Base-by-base conservation (phyloP, 768 basidiomycete genomes). In the Rhodotorula sphaerocarpa region DNA sequence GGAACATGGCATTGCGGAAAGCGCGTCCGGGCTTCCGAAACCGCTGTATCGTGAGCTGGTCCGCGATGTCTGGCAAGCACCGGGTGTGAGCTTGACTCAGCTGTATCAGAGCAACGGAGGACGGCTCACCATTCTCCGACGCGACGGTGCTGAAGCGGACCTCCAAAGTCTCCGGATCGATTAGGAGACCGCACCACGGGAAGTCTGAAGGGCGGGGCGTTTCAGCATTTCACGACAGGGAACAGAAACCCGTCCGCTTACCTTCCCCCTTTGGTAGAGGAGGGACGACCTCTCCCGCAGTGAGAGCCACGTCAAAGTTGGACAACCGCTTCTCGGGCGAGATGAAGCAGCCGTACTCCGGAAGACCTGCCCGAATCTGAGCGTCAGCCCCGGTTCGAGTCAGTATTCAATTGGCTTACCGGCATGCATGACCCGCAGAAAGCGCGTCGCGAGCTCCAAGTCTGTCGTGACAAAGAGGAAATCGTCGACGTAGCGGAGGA, bases 341-440 rank as follows among this genome's bases (percentile, higher is more conserved):
- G 55, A 97, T 86, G 73, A 83, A 87, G 65, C 91, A 96, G 0
- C 95, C 95, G 71, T 96, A 97, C 71, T 91, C 88, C 5, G 88
- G 88, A 66, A 93, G 90, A 2, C 92, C 90, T 73, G 47, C n/a
- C n/a, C 7, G n/a, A 2, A 18, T 1, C 11, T 16, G 28, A 34
- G 25, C 5, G 36, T 63, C 48, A 46, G 41, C 7, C 20, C 41
- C 30, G 3, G 14, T 16, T 25, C 27, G 21, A 43, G 39, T 44
- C 2, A 12, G 12, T 0, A 3, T 7, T 23, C 0, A 31, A 27
- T 21, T 31, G 7, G 39, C 60, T 54, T 52, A 83, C 88, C 90
- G 74, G 80, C 73, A 30, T 81, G 78, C 90, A 99, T 95, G 70
- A 79, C 80, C 21, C 80, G 75, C 48, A 96, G 75, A 73, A 95